Evolutionary conservation across 192 early-diverging fungal species (phyloP), one percentile per base, ranked within the genome.

Genomic region (Coemansia sp.): DNA sequence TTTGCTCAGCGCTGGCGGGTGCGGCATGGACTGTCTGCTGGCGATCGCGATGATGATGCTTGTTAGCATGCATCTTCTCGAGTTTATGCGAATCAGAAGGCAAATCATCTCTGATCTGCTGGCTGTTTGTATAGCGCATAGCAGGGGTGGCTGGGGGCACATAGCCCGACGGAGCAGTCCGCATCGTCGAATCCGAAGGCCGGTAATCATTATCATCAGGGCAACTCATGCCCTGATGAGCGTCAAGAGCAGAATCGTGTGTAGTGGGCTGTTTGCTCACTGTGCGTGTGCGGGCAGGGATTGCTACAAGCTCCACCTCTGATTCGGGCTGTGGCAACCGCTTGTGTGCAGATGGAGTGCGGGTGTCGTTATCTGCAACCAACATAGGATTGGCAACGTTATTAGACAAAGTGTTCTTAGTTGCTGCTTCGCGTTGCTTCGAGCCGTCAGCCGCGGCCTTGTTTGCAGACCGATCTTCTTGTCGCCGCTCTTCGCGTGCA

Each of bases 401-500:
- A 45, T 45, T n/a, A 3, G 41, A n/a, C 14, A 45, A n/a, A 4
- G 41, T 2, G 19, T 58, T 20, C 20, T 45, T 39, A 20, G 56
- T 9, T 24, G 9, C 50, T 10, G 48, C 19, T 49, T 49, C 18
- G 20, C 48, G 48, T 19, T 20, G 13, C 48, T 20, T 49, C 18
- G 16, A 45, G 16, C 41, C 5, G 41, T n/a, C 41, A 45, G 41
- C 12, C 1, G 41, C 12, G 2, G 41, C 69, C n/a, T 38, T 37
- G 47, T 38, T 56, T n/a, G 66, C 65, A 20, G 70, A 37, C 3
- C 67, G 54, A 54, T 78, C 73, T 37, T 71, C 52, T 66, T 75
- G 72, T 51, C 57, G 37, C 22, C 57, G 65, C 69, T 75, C 73
- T 26, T 81, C 73, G 57, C 78, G 78, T 3, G 65, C 73, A 57